Conservation (phyloP, 2,329 filamentous ascomycete species). For the Verticillium longisporum region DNA sequence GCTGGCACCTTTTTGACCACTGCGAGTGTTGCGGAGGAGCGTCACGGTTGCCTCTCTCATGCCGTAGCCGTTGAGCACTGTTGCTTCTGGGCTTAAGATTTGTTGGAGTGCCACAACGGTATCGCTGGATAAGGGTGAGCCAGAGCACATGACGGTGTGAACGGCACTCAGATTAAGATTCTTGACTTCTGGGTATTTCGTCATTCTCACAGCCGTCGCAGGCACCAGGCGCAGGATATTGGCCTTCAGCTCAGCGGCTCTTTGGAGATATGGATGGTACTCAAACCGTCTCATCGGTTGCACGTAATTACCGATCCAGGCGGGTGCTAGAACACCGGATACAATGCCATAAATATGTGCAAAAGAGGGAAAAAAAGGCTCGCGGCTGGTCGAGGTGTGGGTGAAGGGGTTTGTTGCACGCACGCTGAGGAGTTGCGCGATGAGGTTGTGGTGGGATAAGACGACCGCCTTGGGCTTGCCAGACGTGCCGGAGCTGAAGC, state of each 20-base stretch:
- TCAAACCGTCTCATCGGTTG: conserved; percentile 33
- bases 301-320: conserved; percentile 35
- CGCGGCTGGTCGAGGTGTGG: conserved; percentile 19
- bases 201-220: conserved; percentile 12
- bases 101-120: conserved; percentile 9
- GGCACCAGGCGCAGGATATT: conserved; percentile 32
- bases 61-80: conserved; percentile 16
- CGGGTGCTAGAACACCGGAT: conserved; percentile 24
- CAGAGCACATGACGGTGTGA: conserved; percentile 13
- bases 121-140: conserved; percentile 13
- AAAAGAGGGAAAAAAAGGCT: conserved; percentile 20
- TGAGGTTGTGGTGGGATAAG: conserved; percentile 76
- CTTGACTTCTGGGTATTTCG: conserved; percentile 11
- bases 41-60: conserved; percentile 17
- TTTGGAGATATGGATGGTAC: conserved; percentile 23
- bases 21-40: conserved; percentile 12
- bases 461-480: conserved; percentile 88
- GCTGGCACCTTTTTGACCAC: conserved; percentile 12
- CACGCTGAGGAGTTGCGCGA: conserved; percentile 50
- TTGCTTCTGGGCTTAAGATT: conserved; percentile 8
- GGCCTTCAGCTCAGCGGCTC: conserved; percentile 26
- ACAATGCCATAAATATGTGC: conserved; percentile 18
- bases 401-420: conserved; percentile 12
- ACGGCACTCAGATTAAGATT: conserved; percentile 11
- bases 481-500: conserved; percentile 61